Base-by-base conservation (phyloP, 441 rosid species). In the Adansonia grandidieri region DNA sequence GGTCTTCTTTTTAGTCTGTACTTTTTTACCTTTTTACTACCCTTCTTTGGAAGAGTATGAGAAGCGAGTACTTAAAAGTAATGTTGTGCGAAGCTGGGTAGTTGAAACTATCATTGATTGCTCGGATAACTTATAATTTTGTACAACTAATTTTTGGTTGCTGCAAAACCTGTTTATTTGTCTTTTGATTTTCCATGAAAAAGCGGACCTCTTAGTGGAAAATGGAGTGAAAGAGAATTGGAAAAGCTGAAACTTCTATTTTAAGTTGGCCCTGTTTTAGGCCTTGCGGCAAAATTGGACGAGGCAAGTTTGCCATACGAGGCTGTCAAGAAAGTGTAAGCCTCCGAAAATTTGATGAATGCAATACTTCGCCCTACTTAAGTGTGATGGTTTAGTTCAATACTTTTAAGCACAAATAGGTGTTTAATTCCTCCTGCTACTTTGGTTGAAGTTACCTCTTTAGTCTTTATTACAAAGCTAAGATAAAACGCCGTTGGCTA, bases 141-240 rank as follows among this genome's bases (percentile, higher is more conserved):
- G 40, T 78, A 4, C 3, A 2, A 45, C 40, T 42, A 58, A 51
- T 51, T 71, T 66, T 62, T 77, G 82, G 44, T 75, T 19, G 76
- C 51, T 63, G 28, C 68, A 53, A 66, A 61, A 54, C 8, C 54
- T 7, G 42, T 37, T 37, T 37, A 2, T 37, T 37, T 37, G 42
- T 37, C 42, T 37, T 37, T 37, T 37, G 71, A 22, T 48, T 24
- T 62, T 69, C 20, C 42, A 22, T 48, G 73, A 22, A 67, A 66
- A 67, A 2, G 50, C 45, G 48, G 13, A 20, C 32, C 9, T 68
- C 66, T 11, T 2, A 9, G 8, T 7, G 71, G 70, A 48, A 44
- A 42, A n/a, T 42, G 70, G 10, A 65, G 6, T 42, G 1, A 15
- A 65, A 11, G n/a, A 44, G 63, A 58, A 9, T 20, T 61, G 65